Conservation (phyloP, 257 asterid species). For the Przewalskia tangutica region DNA sequence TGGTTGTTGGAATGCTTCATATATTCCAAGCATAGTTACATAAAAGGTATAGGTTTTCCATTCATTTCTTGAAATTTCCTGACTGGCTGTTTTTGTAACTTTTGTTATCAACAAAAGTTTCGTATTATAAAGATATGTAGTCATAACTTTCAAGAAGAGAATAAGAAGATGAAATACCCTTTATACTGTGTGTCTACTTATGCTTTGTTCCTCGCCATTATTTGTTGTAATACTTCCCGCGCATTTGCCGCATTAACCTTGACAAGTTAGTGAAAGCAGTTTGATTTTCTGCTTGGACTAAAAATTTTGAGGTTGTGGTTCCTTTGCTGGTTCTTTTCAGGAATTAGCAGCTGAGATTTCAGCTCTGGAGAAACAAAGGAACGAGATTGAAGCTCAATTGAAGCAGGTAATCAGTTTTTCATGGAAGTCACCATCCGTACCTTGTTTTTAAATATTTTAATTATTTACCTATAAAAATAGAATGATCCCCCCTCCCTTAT, state of each 20-base stretch:
- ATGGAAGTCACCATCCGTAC: neutral
- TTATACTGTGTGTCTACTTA: neutral
- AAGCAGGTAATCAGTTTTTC: slow-evolving; percentile 49
- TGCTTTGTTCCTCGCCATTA: neutral
- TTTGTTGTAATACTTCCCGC: neutral
- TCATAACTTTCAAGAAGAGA: neutral
- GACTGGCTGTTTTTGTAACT: neutral
- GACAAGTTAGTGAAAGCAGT: neutral
- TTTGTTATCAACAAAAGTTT: too few relatives aligned
- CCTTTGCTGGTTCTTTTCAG: slow-evolving; percentile 35
- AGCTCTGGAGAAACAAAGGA: slow-evolving; percentile 75
- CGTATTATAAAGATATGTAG: too few relatives aligned
- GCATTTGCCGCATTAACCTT: neutral
- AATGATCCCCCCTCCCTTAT: neutral
- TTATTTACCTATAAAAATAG: neutral
- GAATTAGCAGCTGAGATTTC: slow-evolving; percentile 72
- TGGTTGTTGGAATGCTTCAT: neutral
- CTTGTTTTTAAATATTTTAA: neutral
- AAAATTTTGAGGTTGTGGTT: neutral
- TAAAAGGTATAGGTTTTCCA: neutral
- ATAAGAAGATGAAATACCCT: neutral
- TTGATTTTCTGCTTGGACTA: neutral
- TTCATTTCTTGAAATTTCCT: neutral
- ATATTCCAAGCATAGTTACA: neutral
- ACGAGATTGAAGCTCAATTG: slow-evolving; percentile 80